A percentile compares a stretch with the other conserved stretches of the same genome.
phyloP scores from a whole-genome alignment of 495 filamentous ascomycete genomes.

The Cladorrhinum samala region DNA sequence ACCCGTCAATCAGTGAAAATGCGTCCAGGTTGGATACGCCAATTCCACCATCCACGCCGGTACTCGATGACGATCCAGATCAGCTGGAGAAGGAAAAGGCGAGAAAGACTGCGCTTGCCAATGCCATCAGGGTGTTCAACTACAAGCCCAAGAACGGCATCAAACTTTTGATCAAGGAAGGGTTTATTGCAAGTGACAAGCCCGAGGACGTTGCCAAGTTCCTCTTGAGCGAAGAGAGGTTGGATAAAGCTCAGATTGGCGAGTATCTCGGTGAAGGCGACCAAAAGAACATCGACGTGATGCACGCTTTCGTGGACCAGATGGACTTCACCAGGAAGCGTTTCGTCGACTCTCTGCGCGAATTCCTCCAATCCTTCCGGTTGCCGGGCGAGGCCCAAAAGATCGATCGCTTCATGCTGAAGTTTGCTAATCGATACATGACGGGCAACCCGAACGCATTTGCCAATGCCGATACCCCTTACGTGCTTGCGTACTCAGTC shows the following conservation, averaged over 20 bases:
- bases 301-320: conserved; percentile 93
- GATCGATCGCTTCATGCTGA: conserved; percentile 99
- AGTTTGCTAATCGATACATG: conserved; percentile 94
- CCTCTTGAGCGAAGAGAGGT: conserved; percentile 61
- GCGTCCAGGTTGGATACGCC: conserved; percentile 54
- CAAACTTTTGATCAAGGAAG: conserved; percentile 71
- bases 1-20: conserved; percentile 51
- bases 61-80: conserved; percentile 80
- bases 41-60: conserved; percentile 63
- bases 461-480: conserved; percentile 96
- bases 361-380: conserved; percentile 91
- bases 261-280: conserved; percentile 96
- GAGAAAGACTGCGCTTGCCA: conserved; percentile 82
- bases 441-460: conserved; percentile 95
- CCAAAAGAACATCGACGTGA: conserved; percentile 83
- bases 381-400: conserved; percentile 96
- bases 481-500: conserved; percentile 91
- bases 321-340: conserved; percentile 94
- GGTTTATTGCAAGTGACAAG: conserved; percentile 71
- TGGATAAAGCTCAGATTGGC: conserved; percentile 88
- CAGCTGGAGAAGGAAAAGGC: conserved; percentile 91
- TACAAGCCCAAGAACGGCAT: conserved; percentile 96
- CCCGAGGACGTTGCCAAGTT: conserved; percentile 84
- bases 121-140: conserved; percentile 89
- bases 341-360: conserved; percentile 86